Conservation (phyloP, 352 stramenopile genomes). For the Pythium chondricola region DNA sequence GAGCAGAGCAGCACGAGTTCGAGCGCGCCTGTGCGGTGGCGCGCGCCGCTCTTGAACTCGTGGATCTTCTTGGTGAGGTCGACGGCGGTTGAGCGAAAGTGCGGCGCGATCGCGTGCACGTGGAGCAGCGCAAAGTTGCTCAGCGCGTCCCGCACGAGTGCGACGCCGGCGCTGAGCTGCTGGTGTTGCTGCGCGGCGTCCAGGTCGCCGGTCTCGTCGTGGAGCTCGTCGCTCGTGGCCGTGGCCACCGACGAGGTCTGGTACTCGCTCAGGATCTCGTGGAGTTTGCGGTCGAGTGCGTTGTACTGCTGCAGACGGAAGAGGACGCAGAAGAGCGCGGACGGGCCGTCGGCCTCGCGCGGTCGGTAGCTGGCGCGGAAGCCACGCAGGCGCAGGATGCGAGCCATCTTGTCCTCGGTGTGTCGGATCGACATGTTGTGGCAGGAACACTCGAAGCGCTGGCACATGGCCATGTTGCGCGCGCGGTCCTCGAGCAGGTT, state of each 20-base stretch:
- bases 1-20: slow-evolving; percentile 67
- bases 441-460: slow-evolving; percentile 62
- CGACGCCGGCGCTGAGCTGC: slow-evolving; percentile 35
- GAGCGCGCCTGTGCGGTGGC: slow-evolving; percentile 52
- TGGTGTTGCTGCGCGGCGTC: no score
- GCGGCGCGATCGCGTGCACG: slow-evolving; percentile 37
- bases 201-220: slow-evolving; percentile 6
- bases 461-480: slow-evolving; percentile 64
- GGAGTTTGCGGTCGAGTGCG: slow-evolving; percentile 61
- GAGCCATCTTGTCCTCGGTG: slow-evolving; percentile 50
- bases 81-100: slow-evolving; percentile 47
- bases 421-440: slow-evolving; percentile 55
- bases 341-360: slow-evolving; percentile 22
- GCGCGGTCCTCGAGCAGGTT: slow-evolving; percentile 67
- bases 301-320: slow-evolving; percentile 64
- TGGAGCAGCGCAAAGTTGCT: slow-evolving; percentile 69
- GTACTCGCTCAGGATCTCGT: slow-evolving; percentile 40
- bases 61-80: slow-evolving; percentile 80
- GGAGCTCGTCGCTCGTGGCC: neutral
- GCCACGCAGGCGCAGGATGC: slow-evolving; percentile 48
- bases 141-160: slow-evolving; percentile 54
- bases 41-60: slow-evolving; percentile 53
- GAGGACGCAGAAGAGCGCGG: slow-evolving; percentile 59
- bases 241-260: slow-evolving; percentile 4
- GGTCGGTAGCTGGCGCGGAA: slow-evolving; percentile 43